phyloP scores from a whole-genome alignment of 495 filamentous ascomycete genomes.

The Pseudevernia furfuracea region DNA sequence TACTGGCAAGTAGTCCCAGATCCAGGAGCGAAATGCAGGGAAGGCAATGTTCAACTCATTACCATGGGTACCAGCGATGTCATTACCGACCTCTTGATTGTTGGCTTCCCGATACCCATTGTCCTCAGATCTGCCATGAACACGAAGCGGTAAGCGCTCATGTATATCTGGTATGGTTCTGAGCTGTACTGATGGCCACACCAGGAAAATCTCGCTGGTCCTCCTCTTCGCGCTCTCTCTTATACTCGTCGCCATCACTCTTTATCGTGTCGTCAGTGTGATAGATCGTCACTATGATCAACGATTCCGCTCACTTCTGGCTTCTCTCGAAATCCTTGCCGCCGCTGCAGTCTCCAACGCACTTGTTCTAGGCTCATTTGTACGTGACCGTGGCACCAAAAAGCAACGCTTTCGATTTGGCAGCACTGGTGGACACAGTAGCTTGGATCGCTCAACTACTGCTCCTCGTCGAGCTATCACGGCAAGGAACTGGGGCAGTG shows the following conservation, averaged over 20 bases:
- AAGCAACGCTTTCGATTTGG: constrained; percentile 65
- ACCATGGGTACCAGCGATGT: constrained; percentile 83
- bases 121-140: constrained; percentile 67
- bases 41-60: constrained; percentile 75
- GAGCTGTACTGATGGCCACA: not conserved
- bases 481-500: constrained; percentile 69
- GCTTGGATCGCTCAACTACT: constrained; percentile 42
- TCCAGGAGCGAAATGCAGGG: constrained; percentile 74
- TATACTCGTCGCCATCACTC: constrained; percentile 62
- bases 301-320: constrained; percentile 66
- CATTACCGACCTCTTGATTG: constrained; percentile 77
- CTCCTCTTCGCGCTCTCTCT: constrained; percentile 77
- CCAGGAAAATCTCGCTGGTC: constrained; percentile 54
- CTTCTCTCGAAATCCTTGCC: constrained; percentile 70
- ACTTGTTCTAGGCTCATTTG: constrained; percentile 72
- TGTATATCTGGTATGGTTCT: not conserved
- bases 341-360: constrained; percentile 70
- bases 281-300: constrained; percentile 56
- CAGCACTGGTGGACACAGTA: constrained; percentile 46
- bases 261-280: constrained; percentile 69
- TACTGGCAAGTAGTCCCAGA: constrained; percentile 93
- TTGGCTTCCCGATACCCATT: constrained; percentile 82
- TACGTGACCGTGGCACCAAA: constrained; percentile 70
- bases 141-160: constrained; percentile 41
- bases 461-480: constrained; percentile 42